Base-by-base conservation (phyloP, 1,284 basidiomycete species). In the Microstroma glucosiphilum region DNA sequence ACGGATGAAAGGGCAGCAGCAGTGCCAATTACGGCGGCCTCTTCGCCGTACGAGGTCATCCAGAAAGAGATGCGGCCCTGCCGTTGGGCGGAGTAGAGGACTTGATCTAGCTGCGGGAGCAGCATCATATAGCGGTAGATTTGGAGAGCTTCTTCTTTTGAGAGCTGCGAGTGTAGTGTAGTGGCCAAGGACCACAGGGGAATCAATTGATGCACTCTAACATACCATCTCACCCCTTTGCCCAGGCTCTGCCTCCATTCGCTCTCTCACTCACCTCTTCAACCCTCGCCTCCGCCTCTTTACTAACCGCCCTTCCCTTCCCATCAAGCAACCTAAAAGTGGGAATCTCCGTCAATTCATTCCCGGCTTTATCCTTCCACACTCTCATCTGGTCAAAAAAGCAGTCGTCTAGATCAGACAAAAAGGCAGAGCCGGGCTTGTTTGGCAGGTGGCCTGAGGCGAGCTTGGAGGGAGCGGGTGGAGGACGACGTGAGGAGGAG, bases 51-150 rank as follows among this genome's bases (percentile, higher is more conserved):
- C 41, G 69, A 71, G 15, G 74, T 76, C 76, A 91, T 91, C 80
- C 93, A 93, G 81, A 96, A 96, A 6, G 89, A 90, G 72, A 93
- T 92, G 75, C 92, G 90, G 30, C 92, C 92, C 80, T 96, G 92
- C 17, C 92, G 85, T 78, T 96, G 92, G 1, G 92, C 86, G 73
- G 92, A 93, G 81, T 92, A 91, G 21, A 96, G 83, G 26, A 93
- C 83, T 68, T 88, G 92, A 81, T 96, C 92, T 74, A 94, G 83
- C 41, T 87, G 86, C 0, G 92, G 92, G 48, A 94, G 82, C 23
- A 92, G 60, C 26, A 70, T 59, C 73, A 76, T 74, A 51, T 60
- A 68, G 12, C 56, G 43, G 59, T 74, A 74, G 60, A 76, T 76
- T 49, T 65, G 65, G 62, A 72, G 64, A 7, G 72, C 73, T 56